Conservation (phyloP, 495 filamentous ascomycete species). For the Paragyromitra xinjiangensis region DNA sequence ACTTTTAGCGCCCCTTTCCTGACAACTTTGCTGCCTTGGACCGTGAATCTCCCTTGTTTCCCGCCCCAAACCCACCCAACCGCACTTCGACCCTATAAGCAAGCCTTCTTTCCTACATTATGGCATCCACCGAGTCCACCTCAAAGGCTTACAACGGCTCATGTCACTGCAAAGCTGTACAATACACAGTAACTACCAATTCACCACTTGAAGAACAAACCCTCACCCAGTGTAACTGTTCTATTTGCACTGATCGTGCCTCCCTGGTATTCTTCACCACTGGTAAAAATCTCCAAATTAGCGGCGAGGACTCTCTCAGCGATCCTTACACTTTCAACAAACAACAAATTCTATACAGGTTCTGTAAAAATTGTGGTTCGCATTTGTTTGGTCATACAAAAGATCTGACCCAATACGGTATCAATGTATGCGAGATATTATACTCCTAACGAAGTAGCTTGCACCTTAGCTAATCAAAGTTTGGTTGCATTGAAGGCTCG, state of each 20-base stretch:
- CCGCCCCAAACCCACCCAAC: too few species aligned
- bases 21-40: too few species aligned
- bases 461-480: background rate
- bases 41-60: too few species aligned
- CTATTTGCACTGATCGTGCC: constrained; percentile 23
- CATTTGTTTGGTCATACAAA: constrained; percentile 26
- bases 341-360: constrained; percentile 18
- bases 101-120: background rate
- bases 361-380: constrained; percentile 40
- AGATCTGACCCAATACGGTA: constrained; percentile 28
- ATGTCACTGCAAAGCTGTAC: constrained; percentile 33
- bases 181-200: constrained; percentile 17
- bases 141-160: constrained; percentile 29
- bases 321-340: constrained; percentile 34
- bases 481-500: background rate
- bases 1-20: too few species aligned
- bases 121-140: background rate
- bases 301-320: constrained; percentile 23
- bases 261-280: constrained; percentile 23
- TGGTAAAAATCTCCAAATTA: constrained; percentile 9
- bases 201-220: constrained; percentile 22
- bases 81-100: too few species aligned
- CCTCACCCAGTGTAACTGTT: constrained; percentile 24
- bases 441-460: background rate
- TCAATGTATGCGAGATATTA: constrained; percentile 26